phyloP scores from a whole-genome alignment of 805 yeast genomes.

The Candida patagonica region DNA sequence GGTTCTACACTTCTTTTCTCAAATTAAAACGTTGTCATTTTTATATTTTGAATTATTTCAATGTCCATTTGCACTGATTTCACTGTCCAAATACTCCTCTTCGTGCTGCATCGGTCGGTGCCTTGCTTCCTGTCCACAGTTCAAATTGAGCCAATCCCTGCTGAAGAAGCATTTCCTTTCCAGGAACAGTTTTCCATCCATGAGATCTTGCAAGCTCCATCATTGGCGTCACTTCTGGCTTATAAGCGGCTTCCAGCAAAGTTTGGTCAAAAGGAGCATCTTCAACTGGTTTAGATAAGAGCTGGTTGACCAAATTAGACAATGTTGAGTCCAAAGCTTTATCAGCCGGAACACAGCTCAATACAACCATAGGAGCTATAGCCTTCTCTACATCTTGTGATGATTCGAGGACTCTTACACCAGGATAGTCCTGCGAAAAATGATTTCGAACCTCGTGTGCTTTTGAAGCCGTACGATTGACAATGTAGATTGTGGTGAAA shows the following conservation, averaged over 20 bases:
- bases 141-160: conserved; percentile 88
- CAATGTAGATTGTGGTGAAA: conserved; percentile 61
- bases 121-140: conserved; percentile 45
- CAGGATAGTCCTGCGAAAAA: conserved; percentile 53
- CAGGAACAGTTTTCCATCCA: conserved; percentile 80
- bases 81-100: conserved; percentile 2
- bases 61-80: too few relatives aligned
- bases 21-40: too few relatives aligned
- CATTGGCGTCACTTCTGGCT: conserved; percentile 77
- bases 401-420: conserved; percentile 48
- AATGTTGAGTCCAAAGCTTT: conserved; percentile 50
- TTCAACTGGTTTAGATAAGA: conserved; percentile 14
- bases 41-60: too few relatives aligned
- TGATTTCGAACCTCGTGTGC: conserved; percentile 46
- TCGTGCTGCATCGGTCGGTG: conserved; percentile 20
- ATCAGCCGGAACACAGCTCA: conserved; percentile 81
- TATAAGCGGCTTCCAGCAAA: conserved; percentile 88
- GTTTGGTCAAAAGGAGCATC: conserved; percentile 39
- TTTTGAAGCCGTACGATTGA: conserved; percentile 71
- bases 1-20: too few relatives aligned
- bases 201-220: conserved; percentile 65
- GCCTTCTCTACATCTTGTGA: conserved; percentile 35
- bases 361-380: conserved; percentile 46
- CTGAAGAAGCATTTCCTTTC: conserved; percentile 83
- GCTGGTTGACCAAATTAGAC: conserved; percentile 32